Conservation (phyloP, 768 basidiomycete species). For the Mycena metata region DNA sequence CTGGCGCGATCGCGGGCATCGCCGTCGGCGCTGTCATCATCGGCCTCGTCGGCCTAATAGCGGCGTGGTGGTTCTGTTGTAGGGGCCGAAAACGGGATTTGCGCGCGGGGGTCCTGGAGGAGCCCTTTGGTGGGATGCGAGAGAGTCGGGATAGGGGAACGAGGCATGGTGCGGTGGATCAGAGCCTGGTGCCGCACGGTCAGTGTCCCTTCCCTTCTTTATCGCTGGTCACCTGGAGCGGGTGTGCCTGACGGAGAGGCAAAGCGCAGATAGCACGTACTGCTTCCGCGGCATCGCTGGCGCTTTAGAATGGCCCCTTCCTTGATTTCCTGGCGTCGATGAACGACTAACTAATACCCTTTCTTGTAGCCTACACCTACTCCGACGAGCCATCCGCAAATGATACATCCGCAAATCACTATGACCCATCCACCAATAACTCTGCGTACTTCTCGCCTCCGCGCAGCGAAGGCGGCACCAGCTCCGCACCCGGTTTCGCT, state of each 20-base stretch:
- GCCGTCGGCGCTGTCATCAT: not conserved
- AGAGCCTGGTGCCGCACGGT: constrained; percentile 9
- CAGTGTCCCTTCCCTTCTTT: not conserved
- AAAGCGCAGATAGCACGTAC: no score
- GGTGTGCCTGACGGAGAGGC: not conserved
- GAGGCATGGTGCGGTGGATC: not conserved
- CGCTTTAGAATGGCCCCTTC: no score
- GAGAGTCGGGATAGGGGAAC: not conserved
- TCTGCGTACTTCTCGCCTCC: constrained; percentile 23
- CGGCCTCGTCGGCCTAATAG: not conserved
- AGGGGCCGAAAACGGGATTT: not conserved
- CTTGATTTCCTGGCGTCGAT: no score
- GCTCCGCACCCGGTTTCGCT: constrained; percentile 17
- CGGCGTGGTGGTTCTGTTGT: not conserved
- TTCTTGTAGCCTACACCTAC: constrained; percentile 18
- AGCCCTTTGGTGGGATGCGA: not conserved
- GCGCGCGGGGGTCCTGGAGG: not conserved
- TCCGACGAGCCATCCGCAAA: not conserved
- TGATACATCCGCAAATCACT: no score
- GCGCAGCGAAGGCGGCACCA: constrained; percentile 15
- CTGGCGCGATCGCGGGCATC: not conserved
- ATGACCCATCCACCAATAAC: not conserved
- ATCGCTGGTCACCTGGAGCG: not conserved
- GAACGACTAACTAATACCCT: not conserved
- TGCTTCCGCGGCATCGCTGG: no score